Base-by-base conservation (phyloP, 1,284 basidiomycete genomes). In the Irpex rosettiformis region DNA sequence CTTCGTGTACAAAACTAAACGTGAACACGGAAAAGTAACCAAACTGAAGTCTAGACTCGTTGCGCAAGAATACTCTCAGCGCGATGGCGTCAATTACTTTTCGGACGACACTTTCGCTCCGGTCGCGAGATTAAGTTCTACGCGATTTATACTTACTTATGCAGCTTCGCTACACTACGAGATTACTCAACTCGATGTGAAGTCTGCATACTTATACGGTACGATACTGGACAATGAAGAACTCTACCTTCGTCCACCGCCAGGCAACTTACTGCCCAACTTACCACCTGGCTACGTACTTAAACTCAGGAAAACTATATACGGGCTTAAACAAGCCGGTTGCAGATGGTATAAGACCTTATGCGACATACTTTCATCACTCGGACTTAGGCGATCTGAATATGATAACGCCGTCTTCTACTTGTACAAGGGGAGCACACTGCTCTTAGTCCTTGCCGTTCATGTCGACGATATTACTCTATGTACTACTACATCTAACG, bases 11-110 rank as follows among this genome's bases (percentile, higher is more conserved):
- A 37, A 37, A 37, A 37, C 33, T 7, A 37, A 37, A 37, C 16
- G 16, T 16, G 33, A 37, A 37, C 33, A 37, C 33, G 33, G 33
- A 6, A 37, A 37, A 37, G 33, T 37, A 6, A 37, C 33, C 16
- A 37, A 37, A 37, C 33, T 37, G 66, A 78, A 78, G 60, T 75
- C 74, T 0, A 58, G 73, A 1, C 67, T 79, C 0, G 76, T 78
- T 2, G 77, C 75, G 0, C 67, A 71, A 21, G 78, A 77, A 3
- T 79, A 76, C 66, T 64, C 65, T 0, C 79, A 80, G 58, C 53
- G 65, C 1, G 63, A 66, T 16, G 74, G 77, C 0, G 54, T 75
- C 24, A 75, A 80, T 65, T 80, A 69, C 59, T 60, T 62, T 16
- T 37, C 33, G 33, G 16, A 37, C 16, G 64, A 75, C 2, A 73